Base-by-base conservation (phyloP, 495 filamentous ascomycete genomes). In the Aspergillus cavernicola region DNA sequence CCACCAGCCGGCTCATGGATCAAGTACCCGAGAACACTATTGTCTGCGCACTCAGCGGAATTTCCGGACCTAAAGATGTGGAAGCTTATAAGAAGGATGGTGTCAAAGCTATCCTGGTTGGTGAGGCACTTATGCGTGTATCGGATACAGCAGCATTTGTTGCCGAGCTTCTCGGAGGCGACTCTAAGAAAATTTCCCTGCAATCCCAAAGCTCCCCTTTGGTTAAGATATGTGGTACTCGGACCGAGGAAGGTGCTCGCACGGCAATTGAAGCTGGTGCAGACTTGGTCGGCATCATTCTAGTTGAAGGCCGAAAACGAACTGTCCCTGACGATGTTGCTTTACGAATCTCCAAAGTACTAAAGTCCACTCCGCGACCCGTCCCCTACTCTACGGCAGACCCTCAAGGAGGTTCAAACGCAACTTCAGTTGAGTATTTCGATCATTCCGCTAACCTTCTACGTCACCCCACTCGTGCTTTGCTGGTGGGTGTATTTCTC, bases 151-250 rank as follows among this genome's bases (percentile, higher is more conserved):
- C 87, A 4, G 74, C 78, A 9, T 99, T 97, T 67, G 90, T 96
- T 65, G 72, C 79, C 9, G 74, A 89, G 44, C 83, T 99, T 24
- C 86, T 96, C 50, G 84, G 87, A 16, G 81, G 85, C 11, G 66
- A 33, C 44, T 70, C 26, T 60, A 70, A 52, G 58, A 58, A 61
- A 40, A 15, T 35, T 47, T 3, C 66, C 5, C 51, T 50, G 4
- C 16, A 45, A 24, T 48, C 58, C 18, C 42, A 50, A 35, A 57
- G 48, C 20, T 72, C 81, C 1, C 78, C 76, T 4, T 75, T 96
- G 16, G 91, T 97, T 47, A 98, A 98, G 67, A 96, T 97, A 31
- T 98, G 93, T 63, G 93, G 93, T n/a, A 97, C 92, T 4, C 82
- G 93, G 26, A 86, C 81, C 52, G 78, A 86, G 31, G 91, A 93